Conservation (phyloP, 2,329 filamentous ascomycete species). For the Fusarium pseudonygamai region DNA sequence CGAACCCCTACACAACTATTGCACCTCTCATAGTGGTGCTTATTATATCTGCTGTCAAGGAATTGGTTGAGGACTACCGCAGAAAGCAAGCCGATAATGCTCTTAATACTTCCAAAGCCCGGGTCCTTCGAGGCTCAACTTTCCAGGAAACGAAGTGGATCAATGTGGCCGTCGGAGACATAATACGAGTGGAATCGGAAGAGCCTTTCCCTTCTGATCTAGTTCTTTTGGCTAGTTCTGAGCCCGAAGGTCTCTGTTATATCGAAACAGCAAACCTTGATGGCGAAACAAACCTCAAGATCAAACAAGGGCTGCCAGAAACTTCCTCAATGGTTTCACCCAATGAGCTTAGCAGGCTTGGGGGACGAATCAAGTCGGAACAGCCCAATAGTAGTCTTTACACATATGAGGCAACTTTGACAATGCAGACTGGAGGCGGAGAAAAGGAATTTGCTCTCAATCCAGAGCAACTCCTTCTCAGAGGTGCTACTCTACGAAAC, state of each 20-base stretch:
- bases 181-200: conserved; percentile 92
- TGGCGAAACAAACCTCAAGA: conserved; percentile 97
- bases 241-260: conserved; percentile 97
- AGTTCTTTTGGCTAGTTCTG: conserved; percentile 91
- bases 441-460: conserved; percentile 92
- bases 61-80: conserved; percentile 92
- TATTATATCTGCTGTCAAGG: conserved; percentile 94
- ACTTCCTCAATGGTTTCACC: conserved; percentile 88
- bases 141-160: conserved; percentile 95
- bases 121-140: conserved; percentile 81
- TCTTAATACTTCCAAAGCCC: conserved; percentile 87
- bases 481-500: conserved; percentile 93
- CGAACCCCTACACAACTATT: conserved; percentile 95
- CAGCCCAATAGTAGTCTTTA: conserved; percentile 98
- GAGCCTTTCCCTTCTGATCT: conserved; percentile 94
- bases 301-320: conserved; percentile 96
- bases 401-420: conserved; percentile 96
- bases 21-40: conserved; percentile 91
- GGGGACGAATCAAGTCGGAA: conserved; percentile 89
- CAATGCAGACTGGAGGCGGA: conserved; percentile 86
- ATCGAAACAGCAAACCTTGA: conserved; percentile 98
- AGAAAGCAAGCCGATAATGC: conserved; percentile 86
- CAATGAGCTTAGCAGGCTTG: conserved; percentile 83
- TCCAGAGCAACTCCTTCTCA: conserved; percentile 90
- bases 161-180: conserved; percentile 90